Evolutionary conservation across 2,329 filamentous ascomycete species (phyloP).

Genomic region (Albophoma yamanashiensis): DNA sequence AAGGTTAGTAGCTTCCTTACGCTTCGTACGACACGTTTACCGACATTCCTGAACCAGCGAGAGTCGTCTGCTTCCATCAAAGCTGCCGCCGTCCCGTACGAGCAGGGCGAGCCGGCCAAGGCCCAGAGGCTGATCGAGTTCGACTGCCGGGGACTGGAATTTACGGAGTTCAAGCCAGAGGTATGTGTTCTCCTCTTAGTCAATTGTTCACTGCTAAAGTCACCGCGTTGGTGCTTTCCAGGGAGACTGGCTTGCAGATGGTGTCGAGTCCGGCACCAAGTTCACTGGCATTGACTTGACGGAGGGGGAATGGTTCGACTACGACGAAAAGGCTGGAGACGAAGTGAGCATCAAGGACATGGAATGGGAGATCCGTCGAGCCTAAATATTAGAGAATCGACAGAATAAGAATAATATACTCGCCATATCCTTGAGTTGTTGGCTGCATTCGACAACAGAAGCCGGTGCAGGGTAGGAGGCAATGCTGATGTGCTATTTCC

Average conservation of each 20-base stretch:
- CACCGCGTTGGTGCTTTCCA: slow-evolving; percentile 20
- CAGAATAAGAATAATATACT: background rate
- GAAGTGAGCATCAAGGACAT: slow-evolving; percentile 89
- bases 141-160: slow-evolving; percentile 89
- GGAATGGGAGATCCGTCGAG: slow-evolving; percentile 73
- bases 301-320: slow-evolving; percentile 96
- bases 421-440: background rate
- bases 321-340: slow-evolving; percentile 85
- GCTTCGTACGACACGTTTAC: background rate
- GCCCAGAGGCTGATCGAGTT: slow-evolving; percentile 75
- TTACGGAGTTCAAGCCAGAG: slow-evolving; percentile 82
- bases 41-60: slow-evolving; percentile 36
- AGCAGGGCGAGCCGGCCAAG: slow-evolving; percentile 61
- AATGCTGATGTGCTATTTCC: background rate
- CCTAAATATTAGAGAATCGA: slow-evolving; percentile 28
- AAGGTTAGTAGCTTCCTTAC: slow-evolving; percentile 47
- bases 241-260: slow-evolving; percentile 86
- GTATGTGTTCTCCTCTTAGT: slow-evolving; percentile 31
- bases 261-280: slow-evolving; percentile 67
- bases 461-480: background rate
- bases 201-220: background rate
- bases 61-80: slow-evolving; percentile 82
- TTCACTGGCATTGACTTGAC: slow-evolving; percentile 73
- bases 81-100: slow-evolving; percentile 60
- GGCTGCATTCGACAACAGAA: background rate